Percentiles rank a stretch among this genome's conserved stretches.
These are phyloP conservation scores for Leishmania arabica DNA, from an alignment of 208 protist species.

Conservation along the genomic window DNA sequence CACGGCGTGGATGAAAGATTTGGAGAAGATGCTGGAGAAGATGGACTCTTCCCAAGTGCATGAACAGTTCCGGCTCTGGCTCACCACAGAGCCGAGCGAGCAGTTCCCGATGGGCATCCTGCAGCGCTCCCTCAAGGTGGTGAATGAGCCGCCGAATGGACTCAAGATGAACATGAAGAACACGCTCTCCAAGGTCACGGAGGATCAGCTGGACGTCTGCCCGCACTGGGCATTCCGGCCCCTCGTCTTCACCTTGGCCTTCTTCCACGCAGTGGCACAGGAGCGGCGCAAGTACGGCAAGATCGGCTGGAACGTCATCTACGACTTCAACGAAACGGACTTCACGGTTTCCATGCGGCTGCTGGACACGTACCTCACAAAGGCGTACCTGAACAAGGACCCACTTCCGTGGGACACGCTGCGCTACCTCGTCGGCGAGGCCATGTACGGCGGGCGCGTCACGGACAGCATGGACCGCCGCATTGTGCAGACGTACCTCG, in stretches of 20 bases:
- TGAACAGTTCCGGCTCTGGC: conserved; percentile 98
- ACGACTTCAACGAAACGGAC: conserved; percentile 99
- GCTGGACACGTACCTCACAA: conserved; percentile 97
- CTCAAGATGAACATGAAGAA: conserved; percentile 99
- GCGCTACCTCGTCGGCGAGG: conserved; percentile 99
- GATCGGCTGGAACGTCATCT: conserved; percentile 99
- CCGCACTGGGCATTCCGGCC: conserved; percentile 96
- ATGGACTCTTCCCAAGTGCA: conserved; percentile 94
- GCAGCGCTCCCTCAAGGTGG: conserved; percentile 97
- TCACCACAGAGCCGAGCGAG: conserved; percentile 98
- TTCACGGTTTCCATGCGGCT: conserved; percentile 97
- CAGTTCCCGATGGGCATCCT: conserved; percentile 98
- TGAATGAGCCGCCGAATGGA: conserved; percentile 99
- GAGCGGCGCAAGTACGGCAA: conserved; percentile 98
- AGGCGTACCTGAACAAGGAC: conserved; percentile 94
- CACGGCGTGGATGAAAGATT: conserved; percentile 97
- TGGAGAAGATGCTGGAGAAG: conserved; percentile 98
- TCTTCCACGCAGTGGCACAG: conserved; percentile 99
- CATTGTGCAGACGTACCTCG: conserved; percentile 98
- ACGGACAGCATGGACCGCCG: conserved; percentile 98
- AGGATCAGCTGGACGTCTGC: conserved; percentile 95
- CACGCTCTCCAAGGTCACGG: conserved; percentile 96
- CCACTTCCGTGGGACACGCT: conserved; percentile 98
- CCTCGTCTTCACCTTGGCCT: conserved; percentile 98
- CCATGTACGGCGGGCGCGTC: conserved; percentile 99